These are phyloP conservation scores for Phytophthora litchii DNA, from an alignment of 352 stramenopile genomes.

Conservation along the genomic window DNA sequence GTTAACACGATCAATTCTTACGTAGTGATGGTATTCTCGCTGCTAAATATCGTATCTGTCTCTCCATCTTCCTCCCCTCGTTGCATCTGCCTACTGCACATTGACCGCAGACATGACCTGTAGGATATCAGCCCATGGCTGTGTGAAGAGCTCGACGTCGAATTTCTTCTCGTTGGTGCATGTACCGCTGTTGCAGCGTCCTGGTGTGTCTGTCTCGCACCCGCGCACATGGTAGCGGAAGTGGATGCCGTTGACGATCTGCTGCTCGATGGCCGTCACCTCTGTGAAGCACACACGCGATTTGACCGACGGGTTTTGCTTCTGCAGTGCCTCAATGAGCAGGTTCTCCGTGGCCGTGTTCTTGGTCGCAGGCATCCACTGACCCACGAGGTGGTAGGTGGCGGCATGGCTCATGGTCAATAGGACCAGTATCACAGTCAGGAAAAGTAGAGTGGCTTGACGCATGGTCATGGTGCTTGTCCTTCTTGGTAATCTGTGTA, in stretches of 20 bases:
- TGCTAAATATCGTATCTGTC: constrained; percentile 29
- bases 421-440: constrained; percentile 16
- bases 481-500: not conserved
- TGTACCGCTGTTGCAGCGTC: constrained; percentile 26
- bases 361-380: constrained; percentile 45
- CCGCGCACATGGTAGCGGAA: constrained; percentile 60
- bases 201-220: constrained; percentile 35
- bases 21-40: constrained; percentile 22
- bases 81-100: constrained; percentile 25
- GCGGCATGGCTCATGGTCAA: constrained; percentile 12
- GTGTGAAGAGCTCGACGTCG: constrained; percentile 52
- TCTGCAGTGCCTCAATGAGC: constrained; percentile 41
- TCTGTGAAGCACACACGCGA: constrained; percentile 49
- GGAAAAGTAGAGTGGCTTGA: constrained; percentile 16
- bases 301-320: constrained; percentile 20
- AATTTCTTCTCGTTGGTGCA: constrained; percentile 36
- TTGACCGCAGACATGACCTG: constrained; percentile 43
- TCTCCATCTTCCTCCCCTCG: not conserved
- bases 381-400: constrained; percentile 41
- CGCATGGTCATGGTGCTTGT: constrained; percentile 1
- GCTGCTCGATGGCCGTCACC: constrained; percentile 52
- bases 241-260: constrained; percentile 71
- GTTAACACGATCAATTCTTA: not conserved
- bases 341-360: constrained; percentile 41
- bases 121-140: constrained; percentile 52